Evolutionary conservation across 441 rosid genomes (phyloP).

Genomic region (Euphorbia schlechtendalii): DNA sequence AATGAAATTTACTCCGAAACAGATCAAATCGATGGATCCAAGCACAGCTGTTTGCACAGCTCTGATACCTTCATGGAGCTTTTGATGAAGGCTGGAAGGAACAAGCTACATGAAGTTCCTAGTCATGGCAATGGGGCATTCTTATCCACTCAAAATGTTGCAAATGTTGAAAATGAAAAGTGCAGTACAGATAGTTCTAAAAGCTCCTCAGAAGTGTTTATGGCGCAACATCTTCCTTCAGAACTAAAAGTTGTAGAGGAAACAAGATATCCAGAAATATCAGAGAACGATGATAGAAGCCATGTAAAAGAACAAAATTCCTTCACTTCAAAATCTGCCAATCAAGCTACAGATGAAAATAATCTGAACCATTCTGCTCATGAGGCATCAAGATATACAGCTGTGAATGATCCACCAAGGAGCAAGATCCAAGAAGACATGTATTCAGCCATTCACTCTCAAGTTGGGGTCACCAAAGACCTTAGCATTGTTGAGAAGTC

Average conservation of each 20-base stretch:
- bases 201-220: constrained; percentile 25
- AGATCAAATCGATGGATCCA: constrained; percentile 25
- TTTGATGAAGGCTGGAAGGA: constrained; percentile 37
- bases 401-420: constrained; percentile 27
- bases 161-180: constrained; percentile 1
- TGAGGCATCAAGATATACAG: constrained; percentile 27
- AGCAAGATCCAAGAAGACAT: constrained; percentile 25
- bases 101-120: constrained; percentile 26
- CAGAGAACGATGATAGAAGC: constrained; percentile 21
- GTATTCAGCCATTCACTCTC: constrained; percentile 22
- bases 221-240: constrained; percentile 17
- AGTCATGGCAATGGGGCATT: constrained; percentile 21
- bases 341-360: constrained; percentile 22
- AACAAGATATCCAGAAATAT: constrained; percentile 24
- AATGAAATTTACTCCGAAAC: constrained; percentile 39
- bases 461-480: constrained; percentile 24
- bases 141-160: constrained; percentile 24
- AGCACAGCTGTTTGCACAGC: constrained; percentile 20
- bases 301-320: constrained; percentile 24
- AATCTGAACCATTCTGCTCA: constrained; percentile 19
- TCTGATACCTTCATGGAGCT: constrained; percentile 52
- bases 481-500: neutral
- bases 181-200: constrained; percentile 24
- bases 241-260: constrained; percentile 25
- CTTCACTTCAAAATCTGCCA: constrained; percentile 22